Base-by-base conservation (phyloP, 352 stramenopile species). In the Blastocystis sp. region DNA sequence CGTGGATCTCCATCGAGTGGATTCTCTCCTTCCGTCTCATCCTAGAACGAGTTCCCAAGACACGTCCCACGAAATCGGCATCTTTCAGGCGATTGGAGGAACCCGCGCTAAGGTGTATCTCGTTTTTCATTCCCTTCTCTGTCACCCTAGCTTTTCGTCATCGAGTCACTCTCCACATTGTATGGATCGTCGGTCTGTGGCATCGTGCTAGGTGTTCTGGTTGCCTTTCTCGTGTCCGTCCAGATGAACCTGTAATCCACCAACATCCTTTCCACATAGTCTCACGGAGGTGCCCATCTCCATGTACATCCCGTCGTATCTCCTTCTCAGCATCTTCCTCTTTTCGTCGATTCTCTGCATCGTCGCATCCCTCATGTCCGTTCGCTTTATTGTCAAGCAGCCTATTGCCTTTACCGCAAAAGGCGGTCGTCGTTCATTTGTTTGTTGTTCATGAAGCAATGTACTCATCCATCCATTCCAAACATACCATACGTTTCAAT, bases 41-140 rank as follows among this genome's bases (percentile, higher is more conserved):
- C 27, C 9, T 63, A 81, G 69, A 63, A 61, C 69, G 1, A 64
- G 21, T 51, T 61, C 48, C 2, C n/a, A 38, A 49, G 69, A 81
- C 24, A 81, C 69, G 48, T 81, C 69, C 0, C 69, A 81, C 38
- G 69, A 81, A 29, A 81, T 81, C n/a, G 69, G 69, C n/a, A 81
- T 81, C 36, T 81, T 81, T 42, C 46, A 61, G n/a, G 44, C 69
- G 16, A 24, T 81, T 9, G 69, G 69, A 63, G 69, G 44, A 9
- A 64, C 69, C 14, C 36, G 27, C 7, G 11, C 21, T 2, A 27
- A 61, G 11, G 14, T 81, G n/a, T 81, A 81, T 38, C n/a, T 16
- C 4, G 69, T 81, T 49, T 9, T n/a, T 34, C 9, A 48, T 51
- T 36, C 29, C 8, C 11, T 8, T 40, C 4, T 27, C n/a, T 0